phyloP scores from a whole-genome alignment of 768 basidiomycete genomes.

The Glaciozyma martinii region DNA sequence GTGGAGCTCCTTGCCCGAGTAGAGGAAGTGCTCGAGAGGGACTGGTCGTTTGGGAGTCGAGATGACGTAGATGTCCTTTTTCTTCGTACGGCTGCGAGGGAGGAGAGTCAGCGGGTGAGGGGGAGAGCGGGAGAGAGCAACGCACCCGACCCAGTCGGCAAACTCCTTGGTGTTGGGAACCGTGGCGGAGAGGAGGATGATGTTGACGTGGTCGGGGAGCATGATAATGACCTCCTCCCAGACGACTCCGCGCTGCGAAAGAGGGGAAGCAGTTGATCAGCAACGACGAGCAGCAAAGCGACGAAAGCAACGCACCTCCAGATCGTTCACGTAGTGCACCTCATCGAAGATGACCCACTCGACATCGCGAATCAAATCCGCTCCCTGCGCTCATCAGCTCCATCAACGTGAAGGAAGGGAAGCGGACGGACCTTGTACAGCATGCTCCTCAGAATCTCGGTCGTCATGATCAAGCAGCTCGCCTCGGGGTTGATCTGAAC shows the following conservation, averaged over 20 bases:
- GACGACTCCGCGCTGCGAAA: conserved; percentile 78
- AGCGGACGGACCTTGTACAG: conserved; percentile 95
- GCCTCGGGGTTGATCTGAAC: conserved; percentile 99
- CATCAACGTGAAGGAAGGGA: conserved; percentile 39
- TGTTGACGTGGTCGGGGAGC: conserved; percentile 96
- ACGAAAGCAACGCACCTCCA: conserved; percentile 56
- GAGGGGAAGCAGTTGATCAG: conserved; percentile 10
- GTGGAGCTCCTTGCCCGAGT: conserved; percentile 83
- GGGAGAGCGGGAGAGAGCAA: conserved; percentile 1
- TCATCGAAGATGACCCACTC: conserved; percentile 99
- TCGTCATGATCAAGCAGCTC: conserved; percentile 93
- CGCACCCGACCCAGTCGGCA: conserved; percentile 98
- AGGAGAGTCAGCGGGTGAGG: background rate
- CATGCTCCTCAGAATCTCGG: conserved; percentile 96
- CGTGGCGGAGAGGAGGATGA: conserved; percentile 91
- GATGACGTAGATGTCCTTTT: conserved; percentile 98
- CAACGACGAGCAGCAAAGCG: too few species aligned
- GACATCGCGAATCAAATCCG: conserved; percentile 94
- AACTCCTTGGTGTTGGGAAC: conserved; percentile 98
- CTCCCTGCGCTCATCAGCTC: conserved; percentile 56
- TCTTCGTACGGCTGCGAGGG: conserved; percentile 78
- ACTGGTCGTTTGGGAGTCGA: conserved; percentile 93
- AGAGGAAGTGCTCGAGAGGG: conserved; percentile 91
- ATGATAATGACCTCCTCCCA: conserved; percentile 99
- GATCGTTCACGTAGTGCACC: conserved; percentile 98